Conservation (phyloP, 768 basidiomycete genomes). For the Suillus weaverae region DNA sequence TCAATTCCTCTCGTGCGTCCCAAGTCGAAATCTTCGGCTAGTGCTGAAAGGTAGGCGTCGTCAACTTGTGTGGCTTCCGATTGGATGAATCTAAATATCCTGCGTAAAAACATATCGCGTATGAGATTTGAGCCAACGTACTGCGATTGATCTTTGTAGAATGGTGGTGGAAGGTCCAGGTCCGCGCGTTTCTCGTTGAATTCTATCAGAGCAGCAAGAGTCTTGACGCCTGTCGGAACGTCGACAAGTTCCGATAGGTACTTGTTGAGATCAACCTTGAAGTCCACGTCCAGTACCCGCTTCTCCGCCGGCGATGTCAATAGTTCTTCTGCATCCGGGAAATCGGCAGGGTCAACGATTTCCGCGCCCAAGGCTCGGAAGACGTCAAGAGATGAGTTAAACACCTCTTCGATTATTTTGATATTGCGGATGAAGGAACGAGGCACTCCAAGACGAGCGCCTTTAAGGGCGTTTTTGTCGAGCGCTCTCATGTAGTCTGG, state of each 20-base stretch:
- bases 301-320: constrained; percentile 51
- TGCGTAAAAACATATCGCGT: not conserved
- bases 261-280: constrained; percentile 50
- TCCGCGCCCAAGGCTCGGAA: not conserved
- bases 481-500: not conserved
- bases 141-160: constrained; percentile 39
- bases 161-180: constrained; percentile 42
- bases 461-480: not conserved
- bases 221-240: constrained; percentile 61
- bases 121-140: constrained; percentile 13
- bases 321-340: constrained; percentile 48
- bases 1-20: constrained; percentile 53
- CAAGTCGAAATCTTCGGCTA: constrained; percentile 43
- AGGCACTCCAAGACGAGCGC: not conserved
- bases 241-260: constrained; percentile 48
- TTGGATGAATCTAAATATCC: not conserved
- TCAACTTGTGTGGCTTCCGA: constrained; percentile 21
- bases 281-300: constrained; percentile 53
- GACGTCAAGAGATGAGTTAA: not conserved
- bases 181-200: constrained; percentile 56
- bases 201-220: constrained; percentile 54
- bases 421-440: not conserved
- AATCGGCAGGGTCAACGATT: constrained; percentile 54
- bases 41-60: constrained; percentile 40
- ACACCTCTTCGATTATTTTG: not conserved